Percentiles rank a stretch among this genome's conserved stretches.
phyloP scores from a whole-genome alignment of 2,329 filamentous ascomycete species.

The Stenocarpella maydis region DNA sequence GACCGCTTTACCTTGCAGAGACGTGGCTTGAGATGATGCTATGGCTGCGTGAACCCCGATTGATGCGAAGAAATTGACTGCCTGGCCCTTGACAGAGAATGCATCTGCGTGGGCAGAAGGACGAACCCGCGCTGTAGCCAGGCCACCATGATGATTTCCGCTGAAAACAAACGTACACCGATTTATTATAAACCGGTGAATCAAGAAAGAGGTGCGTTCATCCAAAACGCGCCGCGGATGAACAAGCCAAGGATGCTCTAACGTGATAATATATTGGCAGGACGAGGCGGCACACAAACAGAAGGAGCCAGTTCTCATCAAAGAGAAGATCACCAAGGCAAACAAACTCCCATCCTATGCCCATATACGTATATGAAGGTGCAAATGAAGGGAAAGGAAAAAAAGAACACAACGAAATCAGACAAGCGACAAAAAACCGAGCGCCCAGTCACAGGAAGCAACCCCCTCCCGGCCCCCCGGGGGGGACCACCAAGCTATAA shows the following conservation, averaged over 20 bases:
- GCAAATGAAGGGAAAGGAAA: not conserved
- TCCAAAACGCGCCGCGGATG: not conserved
- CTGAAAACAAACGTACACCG: not conserved
- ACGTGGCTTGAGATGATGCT: too few species aligned
- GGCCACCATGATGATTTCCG: not conserved
- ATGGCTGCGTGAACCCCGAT: not conserved
- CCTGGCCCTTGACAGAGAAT: too few species aligned
- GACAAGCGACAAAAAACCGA: not conserved
- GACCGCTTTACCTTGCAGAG: constrained; percentile 9
- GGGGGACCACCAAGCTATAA: not conserved
- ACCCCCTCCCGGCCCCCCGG: too few species aligned
- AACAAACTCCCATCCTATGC: constrained; percentile 22
- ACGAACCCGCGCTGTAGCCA: not conserved
- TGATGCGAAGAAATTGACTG: not conserved
- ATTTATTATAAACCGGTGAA: not conserved
- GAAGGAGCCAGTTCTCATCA: not conserved
- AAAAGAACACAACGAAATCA: too few species aligned
- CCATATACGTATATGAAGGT: not conserved
- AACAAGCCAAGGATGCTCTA: not conserved
- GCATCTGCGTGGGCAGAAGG: not conserved
- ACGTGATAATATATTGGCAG: not conserved
- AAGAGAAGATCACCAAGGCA: not conserved
- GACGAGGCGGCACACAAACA: not conserved
- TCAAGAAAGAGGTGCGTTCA: not conserved
- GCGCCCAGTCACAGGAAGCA: not conserved